Base-by-base conservation (phyloP, 352 stramenopile species). In the Pythium phragmiticola region DNA sequence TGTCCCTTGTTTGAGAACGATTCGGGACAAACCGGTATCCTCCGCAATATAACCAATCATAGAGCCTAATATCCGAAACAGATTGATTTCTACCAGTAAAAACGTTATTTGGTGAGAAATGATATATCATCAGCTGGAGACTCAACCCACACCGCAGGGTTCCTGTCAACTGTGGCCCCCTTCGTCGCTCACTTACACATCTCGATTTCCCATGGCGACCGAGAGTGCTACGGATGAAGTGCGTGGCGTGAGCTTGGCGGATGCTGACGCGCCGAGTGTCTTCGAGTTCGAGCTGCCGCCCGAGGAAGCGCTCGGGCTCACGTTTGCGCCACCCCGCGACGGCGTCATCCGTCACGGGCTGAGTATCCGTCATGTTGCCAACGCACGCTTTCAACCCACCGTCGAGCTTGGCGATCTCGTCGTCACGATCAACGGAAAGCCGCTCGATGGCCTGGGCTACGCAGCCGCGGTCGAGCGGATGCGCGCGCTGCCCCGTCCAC, bases 391-490 rank as follows among this genome's bases (percentile, higher is more conserved):
- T 50, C 77, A 90, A 43, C 79, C 80, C 65, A 94, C 89, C 53
- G 78, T 93, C 33, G 72, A 87, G 52, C 76, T 80, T 0, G 84
- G 86, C 42, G 86, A 94, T 69, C 60, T 91, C 21, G 90, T 94
- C 42, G 85, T 94, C 42, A 83, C 83, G 19, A 92, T 94, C 67
- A 83, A 82, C 49, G 83, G 82, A 9, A 68, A 87, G 42, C 73
- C 75, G 19, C 77, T 93, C 48, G 77, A 93, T 64, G 74, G 73
- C 48, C 88, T 93, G 76, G 84, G 86, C n/a, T 94, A 90, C 52
- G 88, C 77, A n/a, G 73, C 89, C 21, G 86, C 82, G 23, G 90
- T 94, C 41, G 86, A 94, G 54, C 57, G 92, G 47, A 92, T 94
- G 57, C 84, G 82, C 7, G 89, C 90, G 53, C 69, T 92, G 66